Percentiles rank a stretch among this genome's conserved stretches.
phyloP scores from a whole-genome alignment of 805 yeast genomes.

The Wickerhamiella australiensis region DNA sequence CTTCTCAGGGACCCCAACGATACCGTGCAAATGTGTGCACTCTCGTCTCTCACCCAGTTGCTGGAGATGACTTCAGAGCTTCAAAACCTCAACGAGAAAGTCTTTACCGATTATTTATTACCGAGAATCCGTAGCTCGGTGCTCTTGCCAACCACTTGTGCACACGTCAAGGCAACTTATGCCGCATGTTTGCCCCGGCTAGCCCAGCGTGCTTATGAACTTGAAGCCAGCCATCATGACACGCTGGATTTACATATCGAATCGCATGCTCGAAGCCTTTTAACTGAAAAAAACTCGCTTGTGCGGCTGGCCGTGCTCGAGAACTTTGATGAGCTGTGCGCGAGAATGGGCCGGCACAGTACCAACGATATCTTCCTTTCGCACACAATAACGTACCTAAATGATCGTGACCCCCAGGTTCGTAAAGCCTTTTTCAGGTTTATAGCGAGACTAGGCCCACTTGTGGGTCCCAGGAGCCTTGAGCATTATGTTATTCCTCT shows the following conservation, averaged over 20 bases:
- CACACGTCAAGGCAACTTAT: constrained; percentile 48
- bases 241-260: constrained; percentile 42
- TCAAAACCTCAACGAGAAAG: constrained; percentile 59
- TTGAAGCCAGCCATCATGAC: constrained; percentile 16
- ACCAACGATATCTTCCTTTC: constrained; percentile 82
- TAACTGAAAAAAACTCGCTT: constrained; percentile 55
- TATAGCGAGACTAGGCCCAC: constrained; percentile 61
- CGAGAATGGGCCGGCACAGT: constrained; percentile 73
- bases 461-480: constrained; percentile 66
- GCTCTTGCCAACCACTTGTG: constrained; percentile 27
- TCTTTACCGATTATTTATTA: constrained; percentile 71
- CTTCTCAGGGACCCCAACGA: constrained; percentile 57
- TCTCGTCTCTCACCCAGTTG: constrained; percentile 55
- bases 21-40: constrained; percentile 54
- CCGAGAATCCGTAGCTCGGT: constrained; percentile 50
- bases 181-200: constrained; percentile 65
- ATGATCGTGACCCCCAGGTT: constrained; percentile 59
- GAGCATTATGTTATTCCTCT: constrained; percentile 84
- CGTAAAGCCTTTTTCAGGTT: constrained; percentile 61
- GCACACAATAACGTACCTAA: constrained; percentile 81
- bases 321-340: constrained; percentile 65
- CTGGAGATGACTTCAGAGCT: constrained; percentile 50
- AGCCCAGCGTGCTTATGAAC: constrained; percentile 47
- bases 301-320: constrained; percentile 61
- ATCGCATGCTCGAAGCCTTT: constrained; percentile 45